Conservation (phyloP, 768 basidiomycete species). For the Psilocybe azurescens region DNA sequence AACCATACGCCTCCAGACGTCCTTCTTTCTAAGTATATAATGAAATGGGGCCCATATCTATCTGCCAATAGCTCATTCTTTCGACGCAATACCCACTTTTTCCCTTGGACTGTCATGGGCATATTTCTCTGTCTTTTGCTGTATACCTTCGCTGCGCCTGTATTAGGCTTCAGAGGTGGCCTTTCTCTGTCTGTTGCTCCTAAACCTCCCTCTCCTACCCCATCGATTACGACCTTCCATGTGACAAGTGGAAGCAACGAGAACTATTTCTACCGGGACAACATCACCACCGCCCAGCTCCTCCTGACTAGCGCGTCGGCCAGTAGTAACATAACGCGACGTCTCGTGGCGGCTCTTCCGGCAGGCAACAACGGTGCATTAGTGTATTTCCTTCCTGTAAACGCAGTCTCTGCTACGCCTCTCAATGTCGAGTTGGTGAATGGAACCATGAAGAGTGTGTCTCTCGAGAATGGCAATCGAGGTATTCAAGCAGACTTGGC, state of each 20-base stretch:
- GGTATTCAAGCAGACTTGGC: constrained; percentile 42
- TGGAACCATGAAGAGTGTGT: constrained; percentile 24
- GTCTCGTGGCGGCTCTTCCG: constrained; percentile 47
- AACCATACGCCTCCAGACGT: background rate
- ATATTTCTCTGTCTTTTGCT: background rate
- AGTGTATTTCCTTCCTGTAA: constrained; percentile 43
- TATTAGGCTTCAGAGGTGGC: background rate
- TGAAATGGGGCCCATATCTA: background rate
- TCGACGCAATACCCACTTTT: background rate
- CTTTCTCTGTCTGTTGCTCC: background rate
- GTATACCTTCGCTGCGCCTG: background rate
- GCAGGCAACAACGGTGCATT: constrained; percentile 49
- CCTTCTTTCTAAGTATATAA: background rate
- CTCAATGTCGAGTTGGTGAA: constrained; percentile 26
- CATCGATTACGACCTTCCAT: constrained; percentile 29
- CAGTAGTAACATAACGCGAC: constrained; percentile 28
- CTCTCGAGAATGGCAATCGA: constrained; percentile 31
- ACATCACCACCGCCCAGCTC: constrained; percentile 43
- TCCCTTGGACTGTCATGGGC: background rate
- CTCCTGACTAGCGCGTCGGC: constrained; percentile 37
- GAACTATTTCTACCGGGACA: constrained; percentile 48
- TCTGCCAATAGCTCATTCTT: background rate
- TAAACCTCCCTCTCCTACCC: background rate
- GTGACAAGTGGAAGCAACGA: constrained; percentile 44
- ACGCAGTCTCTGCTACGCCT: background rate